Base-by-base conservation (phyloP, 768 basidiomycete genomes). In the Wakefieldia striispora region DNA sequence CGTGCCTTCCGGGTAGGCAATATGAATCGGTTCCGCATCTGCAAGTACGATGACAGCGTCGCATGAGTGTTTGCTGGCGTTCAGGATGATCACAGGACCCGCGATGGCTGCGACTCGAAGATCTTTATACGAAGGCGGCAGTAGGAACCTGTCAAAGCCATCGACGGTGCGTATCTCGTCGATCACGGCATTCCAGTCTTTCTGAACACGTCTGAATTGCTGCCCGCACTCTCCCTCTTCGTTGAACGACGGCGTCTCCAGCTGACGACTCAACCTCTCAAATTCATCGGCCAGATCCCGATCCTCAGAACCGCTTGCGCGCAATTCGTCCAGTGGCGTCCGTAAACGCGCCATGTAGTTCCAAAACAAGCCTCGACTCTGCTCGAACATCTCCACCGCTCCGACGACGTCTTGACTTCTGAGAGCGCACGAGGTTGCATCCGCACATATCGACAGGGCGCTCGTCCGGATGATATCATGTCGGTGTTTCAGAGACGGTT, bases 301-400 rank as follows among this genome's bases (percentile, higher is more conserved):
- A 10, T 47, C 60, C 0, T 4, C 38, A 3, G 43, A 24, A 23
- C 57, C 51, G 4, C 40, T 46, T 6, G 43, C 45, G 17, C 56
- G 59, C 29, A 69, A 38, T 2, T 56, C 47, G 16, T 69, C 65
- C 1, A 68, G 51, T 13, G 60, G 52, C 0, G 59, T 65, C 20
- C 67, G 51, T 29, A 62, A 54, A 24, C 60, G 61, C 9, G 47
- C 47, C 44, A 63, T 37, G 7, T 56, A 54, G 2, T 51, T 51
- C 66, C 66, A 68, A 23, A 67, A 55, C 11, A 67, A 10, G 14
- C 53, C 50, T 17, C 61, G 51, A 35, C 67, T 65, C 19, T 66
- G 66, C 46, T 67, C 67, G 9, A 75, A 59, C 61, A 71, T 62
- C 51, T 72, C 69, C 26, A 73, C 57, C n/a, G 63, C 67, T 17